Conservation (phyloP, 352 stramenopile genomes). For the Peronospora destructor region DNA sequence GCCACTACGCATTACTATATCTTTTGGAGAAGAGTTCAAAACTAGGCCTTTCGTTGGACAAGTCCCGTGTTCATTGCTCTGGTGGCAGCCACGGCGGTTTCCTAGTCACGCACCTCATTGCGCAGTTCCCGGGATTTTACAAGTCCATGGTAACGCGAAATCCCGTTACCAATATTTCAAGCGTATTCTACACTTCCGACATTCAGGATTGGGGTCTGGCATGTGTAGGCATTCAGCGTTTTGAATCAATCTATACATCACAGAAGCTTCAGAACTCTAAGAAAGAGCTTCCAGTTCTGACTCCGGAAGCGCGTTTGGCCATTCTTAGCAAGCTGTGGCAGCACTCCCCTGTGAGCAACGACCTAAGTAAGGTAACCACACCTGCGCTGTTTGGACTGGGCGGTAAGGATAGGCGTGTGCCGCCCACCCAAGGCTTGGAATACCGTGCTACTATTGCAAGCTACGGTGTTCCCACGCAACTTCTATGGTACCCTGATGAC, state of each 20-base stretch:
- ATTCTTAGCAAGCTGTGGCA: slow-evolving; percentile 84
- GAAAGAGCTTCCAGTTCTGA: slow-evolving; percentile 28
- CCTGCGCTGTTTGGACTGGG: slow-evolving; percentile 90
- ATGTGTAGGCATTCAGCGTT: slow-evolving; percentile 69
- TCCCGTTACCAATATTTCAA: slow-evolving; percentile 91
- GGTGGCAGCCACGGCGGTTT: slow-evolving; percentile 95
- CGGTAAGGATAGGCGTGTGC: slow-evolving; percentile 87
- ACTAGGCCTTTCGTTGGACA: slow-evolving; percentile 56
- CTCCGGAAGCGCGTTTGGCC: slow-evolving; percentile 40
- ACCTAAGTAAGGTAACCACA: slow-evolving; percentile 82
- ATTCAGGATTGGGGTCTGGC: slow-evolving; percentile 96
- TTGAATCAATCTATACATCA: slow-evolving; percentile 80
- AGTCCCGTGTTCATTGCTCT: slow-evolving; percentile 83
- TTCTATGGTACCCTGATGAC: slow-evolving; percentile 73
- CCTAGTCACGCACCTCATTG: slow-evolving; percentile 88
- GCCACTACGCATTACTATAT: slow-evolving; percentile 72
- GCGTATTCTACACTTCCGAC: slow-evolving; percentile 90
- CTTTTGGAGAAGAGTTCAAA: slow-evolving; percentile 52
- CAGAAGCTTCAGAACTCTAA: slow-evolving; percentile 37
- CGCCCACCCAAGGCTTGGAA: slow-evolving; percentile 88
- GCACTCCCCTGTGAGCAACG: slow-evolving; percentile 77
- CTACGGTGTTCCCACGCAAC: slow-evolving; percentile 43
- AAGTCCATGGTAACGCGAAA: slow-evolving; percentile 86
- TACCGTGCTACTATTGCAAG: slow-evolving; percentile 84
- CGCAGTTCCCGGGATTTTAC: slow-evolving; percentile 93